Base-by-base conservation (phyloP, 1,284 basidiomycete genomes). In the Flammula alnicola region DNA sequence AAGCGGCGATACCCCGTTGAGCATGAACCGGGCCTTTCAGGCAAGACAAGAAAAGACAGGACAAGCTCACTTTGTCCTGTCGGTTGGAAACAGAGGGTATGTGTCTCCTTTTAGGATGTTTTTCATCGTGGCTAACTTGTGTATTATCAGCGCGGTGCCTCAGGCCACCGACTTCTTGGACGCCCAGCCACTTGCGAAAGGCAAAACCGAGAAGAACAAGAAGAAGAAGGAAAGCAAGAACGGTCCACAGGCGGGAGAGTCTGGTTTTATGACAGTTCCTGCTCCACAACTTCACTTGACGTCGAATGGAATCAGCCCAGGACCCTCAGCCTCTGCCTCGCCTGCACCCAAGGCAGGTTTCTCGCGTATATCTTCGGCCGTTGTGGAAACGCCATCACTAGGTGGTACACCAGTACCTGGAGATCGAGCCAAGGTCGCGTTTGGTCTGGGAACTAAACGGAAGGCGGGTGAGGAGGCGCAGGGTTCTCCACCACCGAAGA, bases 31-130 rank as follows among this genome's bases (percentile, higher is more conserved):
- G 55, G 94, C 93, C 11, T 98, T 98, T 74, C 85, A 94, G 62
- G 82, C 88, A 47, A 78, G 95, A 48, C 93, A 96, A 67, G 87
- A 94, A 69, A 93, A 92, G 74, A 86, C 90, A 9, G 95, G 95
- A 1, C 91, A 95, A 64, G 94, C 95, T 7, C 93, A 95, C 66
- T 97, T 98, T 71, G 89, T 97, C 6, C 69, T 98, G 51, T 93
- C 91, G 1, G 92, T 95, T 22, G 95, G 95, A 54, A 97, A 95
- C 71, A 83, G 91, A 79, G 91, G 91, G 88, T 93, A 66, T 40
- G 87, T 78, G 16, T 43, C 41, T 26, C 43, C 44, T 45, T 38
- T 36, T 32, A 22, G 2, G 39, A 16, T n/a, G 30, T 41, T 27
- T 44, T 23, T 19, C 8, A 44, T 25, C 29, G 44, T 41, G 46